phyloP scores from a whole-genome alignment of 129 eudicot genomes.

The Artemisia argyi region DNA sequence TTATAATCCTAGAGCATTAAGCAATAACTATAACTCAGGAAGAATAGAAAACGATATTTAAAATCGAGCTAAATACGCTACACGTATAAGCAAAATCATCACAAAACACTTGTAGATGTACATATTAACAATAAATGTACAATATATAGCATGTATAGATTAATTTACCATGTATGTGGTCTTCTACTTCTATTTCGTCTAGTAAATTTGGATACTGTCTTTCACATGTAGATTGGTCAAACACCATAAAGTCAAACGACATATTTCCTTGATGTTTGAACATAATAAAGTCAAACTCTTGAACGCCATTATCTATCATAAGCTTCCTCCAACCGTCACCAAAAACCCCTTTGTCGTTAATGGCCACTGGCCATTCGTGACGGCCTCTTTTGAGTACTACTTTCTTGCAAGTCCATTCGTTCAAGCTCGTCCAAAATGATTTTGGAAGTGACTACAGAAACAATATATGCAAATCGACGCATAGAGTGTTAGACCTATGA shows the following conservation, averaged over 20 bases:
- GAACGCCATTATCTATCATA: conserved; percentile 25
- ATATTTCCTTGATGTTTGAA: conserved; percentile 30
- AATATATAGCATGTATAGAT: too few species aligned
- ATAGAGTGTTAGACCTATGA: too few species aligned
- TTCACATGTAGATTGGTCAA: conserved; percentile 36
- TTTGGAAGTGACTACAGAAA: conserved; percentile 28
- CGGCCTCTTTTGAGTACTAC: conserved; percentile 15
- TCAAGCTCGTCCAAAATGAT: conserved; percentile 16
- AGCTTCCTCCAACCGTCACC: conserved; percentile 36
- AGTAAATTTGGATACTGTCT: neutral
- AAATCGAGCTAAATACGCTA: too few species aligned
- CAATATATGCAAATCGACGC: neutral
- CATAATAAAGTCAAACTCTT: conserved; percentile 38
- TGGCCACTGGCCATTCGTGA: conserved; percentile 27
- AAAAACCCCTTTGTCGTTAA: conserved; percentile 7
- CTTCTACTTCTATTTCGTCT: neutral
- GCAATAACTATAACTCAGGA: too few species aligned
- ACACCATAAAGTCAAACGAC: conserved; percentile 38
- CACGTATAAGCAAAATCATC: too few species aligned
- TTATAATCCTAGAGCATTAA: conserved; percentile 2
- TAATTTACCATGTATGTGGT: neutral
- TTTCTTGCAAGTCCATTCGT: neutral
- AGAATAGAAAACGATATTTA: too few species aligned
- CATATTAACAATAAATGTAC: too few species aligned
- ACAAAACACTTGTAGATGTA: too few species aligned